Conservation (phyloP, 805 yeast genomes). For the Wickerhamiella vanderwaltii region DNA sequence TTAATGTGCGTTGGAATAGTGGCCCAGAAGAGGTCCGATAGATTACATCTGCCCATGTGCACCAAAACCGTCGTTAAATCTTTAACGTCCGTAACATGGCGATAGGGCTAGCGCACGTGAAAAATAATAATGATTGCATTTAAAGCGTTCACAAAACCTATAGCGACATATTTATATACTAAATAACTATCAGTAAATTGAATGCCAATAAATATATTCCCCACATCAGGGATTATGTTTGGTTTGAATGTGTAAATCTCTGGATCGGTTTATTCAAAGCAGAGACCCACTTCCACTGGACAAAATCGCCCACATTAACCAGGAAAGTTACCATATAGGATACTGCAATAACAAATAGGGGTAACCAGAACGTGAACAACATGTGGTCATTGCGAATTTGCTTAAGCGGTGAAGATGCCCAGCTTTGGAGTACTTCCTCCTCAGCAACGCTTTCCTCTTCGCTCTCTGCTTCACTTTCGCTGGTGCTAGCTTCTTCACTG, state of each 20-base stretch:
- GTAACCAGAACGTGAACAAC: constrained; percentile 86
- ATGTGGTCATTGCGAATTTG: constrained; percentile 59
- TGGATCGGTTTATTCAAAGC: constrained; percentile 2
- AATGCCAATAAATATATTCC: too few relatives aligned
- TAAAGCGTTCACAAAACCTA: too few relatives aligned
- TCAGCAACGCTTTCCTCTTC: constrained; percentile 19
- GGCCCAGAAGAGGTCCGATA: too few relatives aligned
- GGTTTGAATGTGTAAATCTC: neutral
- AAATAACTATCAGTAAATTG: too few relatives aligned
- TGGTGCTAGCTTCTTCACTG: constrained; percentile 10
- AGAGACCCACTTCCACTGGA: constrained; percentile 6
- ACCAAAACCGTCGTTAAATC: too few relatives aligned
- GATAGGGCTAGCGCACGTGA: too few relatives aligned
- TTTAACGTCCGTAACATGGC: too few relatives aligned
- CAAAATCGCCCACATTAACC: constrained; percentile 7
- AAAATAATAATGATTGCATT: too few relatives aligned
- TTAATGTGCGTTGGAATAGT: too few relatives aligned
- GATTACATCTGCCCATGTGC: too few relatives aligned
- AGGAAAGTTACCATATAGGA: constrained; percentile 7
- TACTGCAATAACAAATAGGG: constrained; percentile 39
- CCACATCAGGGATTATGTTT: too few relatives aligned
- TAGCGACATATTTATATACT: too few relatives aligned
- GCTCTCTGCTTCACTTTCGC: constrained; percentile 1
- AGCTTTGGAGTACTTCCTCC: constrained; percentile 22
- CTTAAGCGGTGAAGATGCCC: constrained; percentile 32